Evolutionary conservation across 805 yeast genomes (phyloP), one percentile per base, ranked within the genome.

Genomic region (Pichia nakasei): DNA sequence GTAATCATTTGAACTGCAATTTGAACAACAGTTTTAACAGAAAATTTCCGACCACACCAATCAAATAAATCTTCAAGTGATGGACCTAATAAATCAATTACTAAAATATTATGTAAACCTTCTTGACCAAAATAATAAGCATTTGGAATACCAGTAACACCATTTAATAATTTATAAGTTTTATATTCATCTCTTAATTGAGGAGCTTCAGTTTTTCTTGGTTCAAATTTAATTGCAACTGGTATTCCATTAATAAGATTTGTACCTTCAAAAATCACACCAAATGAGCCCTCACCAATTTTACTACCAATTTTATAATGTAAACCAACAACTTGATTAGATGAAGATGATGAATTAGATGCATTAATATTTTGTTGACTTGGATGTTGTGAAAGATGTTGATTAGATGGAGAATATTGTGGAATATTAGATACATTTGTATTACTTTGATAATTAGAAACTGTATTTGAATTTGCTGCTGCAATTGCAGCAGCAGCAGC

Each of bases 91-190:
- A 93, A 72, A 61, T 93, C 98, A 55, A 93, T 93, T 33, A 93
- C 96, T 51, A 93, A 70, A 42, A 93, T 88, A 63, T 91, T 89
- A 69, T 93, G 97, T 48, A 93, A 76, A 27, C 98, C 97, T 66
- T 93, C 98, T 61, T 93, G 97, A 47, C 98, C 98, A 63, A 91
- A 91, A 63, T 88, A 93, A 67, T 93, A 93, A n/a, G 96, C 97
- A 56, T 82, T 80, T 42, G 98, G 98, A 42, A 93, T 82, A 39
- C 97, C 97, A 37, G 70, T 72, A 41, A 82, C 75, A 18, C 94
- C 95, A 46, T 79, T 78, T 41, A 93, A 70, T 45, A 86, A 83
- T 58, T 88, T 83, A 66, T 93, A 93, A n/a, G 96, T 84, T 56
- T 97, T 75, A 63, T 89, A 93, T 66, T 93, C 98, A 63, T 93